A percentile compares a stretch with the other conserved stretches of the same genome.
Conservation (phyloP, 805 yeast species). For the Jamesozyma spencerorum region DNA sequence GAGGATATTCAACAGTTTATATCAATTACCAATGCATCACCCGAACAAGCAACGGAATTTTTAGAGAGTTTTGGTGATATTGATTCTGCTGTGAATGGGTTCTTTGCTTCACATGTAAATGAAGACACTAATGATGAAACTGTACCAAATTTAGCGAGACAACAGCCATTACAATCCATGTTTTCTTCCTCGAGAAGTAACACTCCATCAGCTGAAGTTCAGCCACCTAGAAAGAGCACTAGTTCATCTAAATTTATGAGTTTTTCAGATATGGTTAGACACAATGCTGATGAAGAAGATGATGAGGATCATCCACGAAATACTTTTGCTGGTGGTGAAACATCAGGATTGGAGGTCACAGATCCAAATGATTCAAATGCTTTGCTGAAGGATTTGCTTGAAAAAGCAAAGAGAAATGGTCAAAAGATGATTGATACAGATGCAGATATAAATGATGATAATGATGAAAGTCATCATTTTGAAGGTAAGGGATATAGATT, state of each 20-base stretch:
- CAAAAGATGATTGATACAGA: constrained; percentile 33
- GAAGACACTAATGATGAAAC: not conserved
- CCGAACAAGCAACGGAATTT: constrained; percentile 32
- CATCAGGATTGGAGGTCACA: constrained; percentile 71
- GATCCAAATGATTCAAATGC: constrained; percentile 50
- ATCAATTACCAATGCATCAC: constrained; percentile 32
- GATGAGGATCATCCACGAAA: constrained; percentile 52
- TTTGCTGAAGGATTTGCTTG: constrained; percentile 47
- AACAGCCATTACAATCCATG: not conserved
- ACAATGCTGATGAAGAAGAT: constrained; percentile 32
- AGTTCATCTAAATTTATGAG: constrained; percentile 28
- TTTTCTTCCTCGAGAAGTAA: not conserved
- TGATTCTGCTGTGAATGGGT: constrained; percentile 24
- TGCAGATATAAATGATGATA: constrained; percentile 14
- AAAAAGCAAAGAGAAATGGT: constrained; percentile 60
- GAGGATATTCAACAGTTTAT: constrained; percentile 29
- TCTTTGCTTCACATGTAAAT: constrained; percentile 14
- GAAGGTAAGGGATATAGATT: constrained; percentile 35
- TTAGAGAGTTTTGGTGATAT: constrained; percentile 26
- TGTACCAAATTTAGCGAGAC: not conserved
- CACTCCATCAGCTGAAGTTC: not conserved
- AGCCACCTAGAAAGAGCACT: not conserved
- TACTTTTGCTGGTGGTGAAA: constrained; percentile 59
- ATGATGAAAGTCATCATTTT: constrained; percentile 29
- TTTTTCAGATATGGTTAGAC: constrained; percentile 32